These are phyloP conservation scores for Citrus reticulata DNA, from an alignment of 345 rosid genomes.

Conservation along the genomic window DNA sequence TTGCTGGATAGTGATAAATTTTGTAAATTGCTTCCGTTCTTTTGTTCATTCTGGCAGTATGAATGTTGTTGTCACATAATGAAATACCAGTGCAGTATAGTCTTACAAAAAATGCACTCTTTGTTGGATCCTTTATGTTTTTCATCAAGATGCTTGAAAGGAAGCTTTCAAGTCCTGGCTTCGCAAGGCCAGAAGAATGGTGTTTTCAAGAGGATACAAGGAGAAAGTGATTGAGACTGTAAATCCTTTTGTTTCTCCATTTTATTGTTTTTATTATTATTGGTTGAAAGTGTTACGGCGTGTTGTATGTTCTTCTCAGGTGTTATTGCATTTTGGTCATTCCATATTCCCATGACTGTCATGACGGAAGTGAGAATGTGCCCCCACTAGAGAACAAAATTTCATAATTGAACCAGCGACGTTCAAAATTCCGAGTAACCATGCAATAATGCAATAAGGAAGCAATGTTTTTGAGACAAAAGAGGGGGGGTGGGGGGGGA, in stretches of 20 bases:
- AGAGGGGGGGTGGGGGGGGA: accelerated
- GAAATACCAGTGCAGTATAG: neutral
- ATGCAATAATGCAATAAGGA: neutral
- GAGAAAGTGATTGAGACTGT: no score
- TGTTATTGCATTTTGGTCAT: neutral
- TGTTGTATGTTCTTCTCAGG: neutral
- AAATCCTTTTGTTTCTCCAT: no score
- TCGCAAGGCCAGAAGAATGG: neutral
- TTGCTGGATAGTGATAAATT: neutral
- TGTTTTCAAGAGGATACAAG: neutral
- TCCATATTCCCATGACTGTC: neutral
- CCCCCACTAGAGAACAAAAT: neutral
- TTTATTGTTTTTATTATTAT: no score
- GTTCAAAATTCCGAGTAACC: neutral
- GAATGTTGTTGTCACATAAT: conserved; percentile 11
- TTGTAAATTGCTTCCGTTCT: conserved; percentile 21
- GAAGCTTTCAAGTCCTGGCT: neutral
- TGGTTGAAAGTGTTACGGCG: no score
- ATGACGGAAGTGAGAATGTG: neutral
- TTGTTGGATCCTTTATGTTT: neutral
- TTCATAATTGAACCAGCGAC: neutral
- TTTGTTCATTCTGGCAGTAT: conserved; percentile 13
- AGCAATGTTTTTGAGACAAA: neutral
- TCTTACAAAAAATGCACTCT: conserved; percentile 5
- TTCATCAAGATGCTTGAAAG: neutral